Evolutionary conservation across 768 basidiomycete species (phyloP).

Genomic region (Tephrocybe sp.): DNA sequence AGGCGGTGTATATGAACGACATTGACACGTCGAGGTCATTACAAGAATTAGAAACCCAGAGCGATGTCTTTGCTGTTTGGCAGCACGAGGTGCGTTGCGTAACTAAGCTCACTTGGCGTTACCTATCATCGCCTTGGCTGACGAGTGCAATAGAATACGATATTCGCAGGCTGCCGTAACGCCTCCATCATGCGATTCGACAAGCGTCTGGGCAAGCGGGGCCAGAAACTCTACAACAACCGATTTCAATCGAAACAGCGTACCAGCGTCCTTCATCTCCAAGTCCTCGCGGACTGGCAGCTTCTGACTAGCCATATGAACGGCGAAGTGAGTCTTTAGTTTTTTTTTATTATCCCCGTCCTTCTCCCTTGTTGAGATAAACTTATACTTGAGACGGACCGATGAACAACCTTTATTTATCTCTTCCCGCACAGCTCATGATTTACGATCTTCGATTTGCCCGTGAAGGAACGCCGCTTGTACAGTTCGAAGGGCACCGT

Average conservation of each 20-base stretch:
- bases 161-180: conserved; percentile 61
- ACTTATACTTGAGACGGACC: background rate
- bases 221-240: conserved; percentile 38
- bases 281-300: conserved; percentile 45
- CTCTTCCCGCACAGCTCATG: conserved; percentile 41
- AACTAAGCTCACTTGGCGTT: too few species aligned
- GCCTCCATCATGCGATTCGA: conserved; percentile 60
- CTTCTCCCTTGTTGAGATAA: background rate
- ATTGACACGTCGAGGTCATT: conserved; percentile 37
- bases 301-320: conserved; percentile 58
- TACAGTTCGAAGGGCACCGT: conserved; percentile 52
- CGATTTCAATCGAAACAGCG: conserved; percentile 28
- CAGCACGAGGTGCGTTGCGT: conserved; percentile 47
- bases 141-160: conserved; percentile 34
- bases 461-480: conserved; percentile 38
- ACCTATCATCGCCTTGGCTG: background rate
- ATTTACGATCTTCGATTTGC: conserved; percentile 63
- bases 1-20: conserved; percentile 51
- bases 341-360: background rate
- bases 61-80: conserved; percentile 63
- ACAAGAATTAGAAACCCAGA: conserved; percentile 46
- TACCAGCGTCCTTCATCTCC: conserved; percentile 55
- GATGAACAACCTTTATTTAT: background rate
- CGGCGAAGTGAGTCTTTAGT: conserved; percentile 46
- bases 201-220: conserved; percentile 38